phyloP scores from a whole-genome alignment of 148 eudicot species.

The Amaranthus hypochondriacus region DNA sequence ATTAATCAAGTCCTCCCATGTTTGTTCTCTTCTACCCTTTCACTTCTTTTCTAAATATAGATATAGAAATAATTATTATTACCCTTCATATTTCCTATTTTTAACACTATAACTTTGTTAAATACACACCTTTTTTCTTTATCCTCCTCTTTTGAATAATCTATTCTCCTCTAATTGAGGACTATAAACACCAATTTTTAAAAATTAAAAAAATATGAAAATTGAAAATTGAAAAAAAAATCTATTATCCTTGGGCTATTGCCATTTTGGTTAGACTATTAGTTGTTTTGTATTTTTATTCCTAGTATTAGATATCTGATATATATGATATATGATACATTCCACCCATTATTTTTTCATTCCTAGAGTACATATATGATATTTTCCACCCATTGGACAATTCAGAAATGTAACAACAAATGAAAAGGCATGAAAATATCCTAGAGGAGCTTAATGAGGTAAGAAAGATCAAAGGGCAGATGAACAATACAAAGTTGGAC shows the following conservation, averaged over 20 bases:
- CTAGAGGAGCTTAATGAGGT: constrained; percentile 48
- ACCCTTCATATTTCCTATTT: constrained; percentile 18
- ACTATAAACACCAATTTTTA: neutral
- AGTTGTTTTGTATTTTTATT: neutral
- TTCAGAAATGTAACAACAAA: constrained; percentile 21
- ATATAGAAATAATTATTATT: constrained; percentile 16
- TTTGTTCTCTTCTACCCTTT: constrained; percentile 10
- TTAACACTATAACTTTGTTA: constrained; percentile 20
- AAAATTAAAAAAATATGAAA: constrained; percentile 21
- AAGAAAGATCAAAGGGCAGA: constrained; percentile 29
- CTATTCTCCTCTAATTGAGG: constrained; percentile 22
- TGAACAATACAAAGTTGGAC: constrained; percentile 28
- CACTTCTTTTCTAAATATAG: constrained; percentile 30
- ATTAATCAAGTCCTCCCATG: constrained; percentile 19
- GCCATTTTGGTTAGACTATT: neutral
- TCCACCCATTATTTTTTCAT: neutral
- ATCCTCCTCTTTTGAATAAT: constrained; percentile 28
- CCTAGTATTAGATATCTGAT: neutral
- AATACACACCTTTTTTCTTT: constrained; percentile 11
- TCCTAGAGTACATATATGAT: neutral
- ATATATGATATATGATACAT: neutral
- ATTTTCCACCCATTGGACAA: neutral
- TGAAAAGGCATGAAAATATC: constrained; percentile 26
- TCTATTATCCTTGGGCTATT: constrained; percentile 14
- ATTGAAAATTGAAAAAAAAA: constrained; percentile 8